phyloP scores from a whole-genome alignment of 768 basidiomycete genomes.

The Cubamyces sp. region DNA sequence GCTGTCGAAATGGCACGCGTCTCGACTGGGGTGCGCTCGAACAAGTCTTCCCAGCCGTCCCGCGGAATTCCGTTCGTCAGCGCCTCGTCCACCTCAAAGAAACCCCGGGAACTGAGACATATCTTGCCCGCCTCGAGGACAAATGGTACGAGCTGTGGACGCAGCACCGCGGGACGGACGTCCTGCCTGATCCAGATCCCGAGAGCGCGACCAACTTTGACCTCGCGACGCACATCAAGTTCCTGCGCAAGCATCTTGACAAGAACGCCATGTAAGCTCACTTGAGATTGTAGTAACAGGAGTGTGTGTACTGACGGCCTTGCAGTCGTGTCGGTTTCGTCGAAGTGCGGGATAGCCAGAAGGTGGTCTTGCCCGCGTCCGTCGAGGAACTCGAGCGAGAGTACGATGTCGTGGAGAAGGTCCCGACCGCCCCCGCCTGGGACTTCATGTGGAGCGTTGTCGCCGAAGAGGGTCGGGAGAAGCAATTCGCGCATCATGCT shows the following conservation, averaged over 20 bases:
- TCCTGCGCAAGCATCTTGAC: constrained; percentile 79
- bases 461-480: constrained; percentile 79
- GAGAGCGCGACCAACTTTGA: constrained; percentile 74
- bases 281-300: background rate
- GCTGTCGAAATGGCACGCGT: constrained; percentile 63
- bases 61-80: constrained; percentile 71
- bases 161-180: constrained; percentile 64
- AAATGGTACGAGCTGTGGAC: constrained; percentile 82
- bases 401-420: constrained; percentile 57
- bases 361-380: constrained; percentile 44
- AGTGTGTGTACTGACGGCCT: background rate
- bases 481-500: constrained; percentile 59
- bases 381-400: constrained; percentile 47
- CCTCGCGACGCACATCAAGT: constrained; percentile 78
- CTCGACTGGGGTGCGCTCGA: constrained; percentile 75
- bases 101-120: constrained; percentile 68
- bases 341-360: constrained; percentile 44
- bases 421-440: constrained; percentile 50
- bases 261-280: constrained; percentile 81
- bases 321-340: constrained; percentile 68
- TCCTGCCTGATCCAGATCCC: constrained; percentile 74
- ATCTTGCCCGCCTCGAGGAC: constrained; percentile 78
- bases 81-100: constrained; percentile 65
- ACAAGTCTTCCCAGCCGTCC: constrained; percentile 80
- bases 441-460: constrained; percentile 76